Percentiles rank a stretch among this genome's conserved stretches.
Conservation (phyloP, 257 asterid species). For the Orobanche coerulescens region DNA sequence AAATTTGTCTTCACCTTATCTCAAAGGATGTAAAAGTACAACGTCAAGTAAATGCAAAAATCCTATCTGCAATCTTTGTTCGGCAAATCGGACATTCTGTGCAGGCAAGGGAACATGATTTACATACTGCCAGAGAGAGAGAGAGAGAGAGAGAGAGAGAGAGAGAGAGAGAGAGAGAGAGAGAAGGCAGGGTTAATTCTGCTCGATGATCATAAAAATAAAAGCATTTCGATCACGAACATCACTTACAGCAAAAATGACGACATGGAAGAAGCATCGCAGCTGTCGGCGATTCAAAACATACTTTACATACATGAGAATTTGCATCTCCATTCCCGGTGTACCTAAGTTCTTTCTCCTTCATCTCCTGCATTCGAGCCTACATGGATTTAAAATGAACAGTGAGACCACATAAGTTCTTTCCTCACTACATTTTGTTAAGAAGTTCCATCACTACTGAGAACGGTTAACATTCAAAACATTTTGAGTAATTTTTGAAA, state of each 20-base stretch:
- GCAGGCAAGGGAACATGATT: slow-evolving; percentile 92
- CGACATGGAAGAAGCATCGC: slow-evolving; percentile 99
- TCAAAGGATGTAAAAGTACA: slow-evolving; percentile 16
- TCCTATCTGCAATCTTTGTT: slow-evolving; percentile 65
- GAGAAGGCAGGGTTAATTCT: no score
- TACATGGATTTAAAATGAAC: slow-evolving; percentile 22
- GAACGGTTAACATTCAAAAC: background rate
- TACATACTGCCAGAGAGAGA: slow-evolving; percentile 65
- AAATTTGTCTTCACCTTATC: slow-evolving; percentile 24
- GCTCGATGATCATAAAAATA: background rate
- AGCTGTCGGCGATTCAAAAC: slow-evolving; percentile 85
- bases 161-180: no score
- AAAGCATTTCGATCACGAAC: slow-evolving; percentile 7
- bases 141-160: no score
- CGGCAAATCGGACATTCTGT: slow-evolving; percentile 86
- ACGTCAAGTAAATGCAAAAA: slow-evolving; percentile 65
- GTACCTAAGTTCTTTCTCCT: slow-evolving; percentile 68
- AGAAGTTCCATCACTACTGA: background rate
- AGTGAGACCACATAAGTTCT: slow-evolving; percentile 4
- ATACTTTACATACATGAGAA: slow-evolving; percentile 85
- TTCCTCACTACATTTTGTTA: background rate
- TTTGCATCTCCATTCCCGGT: slow-evolving; percentile 66
- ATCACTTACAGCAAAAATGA: slow-evolving; percentile 84
- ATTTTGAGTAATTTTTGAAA: background rate
- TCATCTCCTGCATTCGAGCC: slow-evolving; percentile 98